Evolutionary conservation across 2,329 filamentous ascomycete species (phyloP), one percentile per base, ranked within the genome.

Genomic region (Talaromyces rugulosus): DNA sequence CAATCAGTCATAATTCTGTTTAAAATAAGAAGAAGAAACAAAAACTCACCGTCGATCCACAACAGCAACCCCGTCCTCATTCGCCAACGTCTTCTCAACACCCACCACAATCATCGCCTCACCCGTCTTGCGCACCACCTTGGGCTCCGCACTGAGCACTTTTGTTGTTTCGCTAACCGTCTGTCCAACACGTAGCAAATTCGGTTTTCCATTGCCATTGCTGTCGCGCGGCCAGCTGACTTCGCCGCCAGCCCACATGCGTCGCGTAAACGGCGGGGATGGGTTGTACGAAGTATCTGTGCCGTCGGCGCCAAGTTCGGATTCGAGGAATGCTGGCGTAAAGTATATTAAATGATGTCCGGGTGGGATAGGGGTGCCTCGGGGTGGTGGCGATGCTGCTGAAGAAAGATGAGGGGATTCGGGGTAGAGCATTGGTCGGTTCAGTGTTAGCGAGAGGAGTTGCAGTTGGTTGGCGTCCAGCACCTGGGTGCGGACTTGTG

Each of bases 321-420:
- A 84, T 16, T 85, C 78, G 0, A 84, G 80, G 23, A 88, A 79
- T 64, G 86, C 84, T 9, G 89, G 84, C 60, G 92, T 91, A 77
- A 96, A 97, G 79, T 96, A 96, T 66, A 94, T 86, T 34, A 96
- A 82, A 74, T 97, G 92, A 73, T 96, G 88, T 33, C 89, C 89
- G 1, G 83, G 79, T 0, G 86, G 85, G 1, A 88, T 63, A 0
- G 80, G 79, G 0, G 83, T 85, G 7, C 82, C 81, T 0, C 68
- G 56, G 0, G 72, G 66, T 5, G 56, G 50, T 6, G 78, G 61
- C 0, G 70, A 34, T 74, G 69, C 14, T 6, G 16, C 9, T 18
- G 78, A 75, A 4, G 82, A 66, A 52, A 80, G 33, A 18, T 27
- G 8, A 47, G 75, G 66, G 1, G 74, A 75, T 55, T 65, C 65